Base-by-base conservation (phyloP, 495 filamentous ascomycete genomes). In the Penicillium crystallinum region DNA sequence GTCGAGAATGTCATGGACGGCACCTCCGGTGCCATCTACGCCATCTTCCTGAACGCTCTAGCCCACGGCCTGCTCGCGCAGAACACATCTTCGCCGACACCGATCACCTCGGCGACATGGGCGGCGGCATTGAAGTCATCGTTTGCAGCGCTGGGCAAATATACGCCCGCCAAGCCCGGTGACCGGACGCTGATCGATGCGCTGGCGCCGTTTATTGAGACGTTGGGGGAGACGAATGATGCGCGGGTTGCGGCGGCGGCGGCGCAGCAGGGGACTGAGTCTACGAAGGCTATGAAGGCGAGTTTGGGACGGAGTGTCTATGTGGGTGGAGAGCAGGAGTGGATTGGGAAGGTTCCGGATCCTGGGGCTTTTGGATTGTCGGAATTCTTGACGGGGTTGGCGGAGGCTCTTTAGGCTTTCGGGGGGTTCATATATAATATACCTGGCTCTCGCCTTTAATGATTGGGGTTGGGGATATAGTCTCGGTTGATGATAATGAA, bases 1-100 rank as follows among this genome's bases (percentile, higher is more conserved):
- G 83, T 97, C n/a, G 93, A 98, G 65, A 84, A 70, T 35, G 82
- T 75, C 36, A 98, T 98, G 93, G 93, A 96, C 63, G 93, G 93
- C 42, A 98, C 93, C 10, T 96, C 90, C 0, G 93, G 93, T 2
- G 93, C 95, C 5, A 76, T 98, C 23, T 97, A 95, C 67, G 88
- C 91, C 33, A 98, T 98, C 57, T 98, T 96, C 77, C 78, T 98
- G 46, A 96, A 96, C 66, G 83, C 91, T 0, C 83, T 98, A 1
- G 85, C 88, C 17, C 82, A 87, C 53, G 83, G 85, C 1, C 74
- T 98, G 12, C 83, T 85, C 29, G 73, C 73, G 8, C 78, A 87
- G 46, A 67, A 77, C 58, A 55, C 65, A 36, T 70, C 75, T 22
- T 68, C 79, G 34, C 54, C 74, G 11, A 68, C 77, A 8, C 63